Conservation (phyloP, 768 basidiomycete species). For the Xerocomus potaroensis region DNA sequence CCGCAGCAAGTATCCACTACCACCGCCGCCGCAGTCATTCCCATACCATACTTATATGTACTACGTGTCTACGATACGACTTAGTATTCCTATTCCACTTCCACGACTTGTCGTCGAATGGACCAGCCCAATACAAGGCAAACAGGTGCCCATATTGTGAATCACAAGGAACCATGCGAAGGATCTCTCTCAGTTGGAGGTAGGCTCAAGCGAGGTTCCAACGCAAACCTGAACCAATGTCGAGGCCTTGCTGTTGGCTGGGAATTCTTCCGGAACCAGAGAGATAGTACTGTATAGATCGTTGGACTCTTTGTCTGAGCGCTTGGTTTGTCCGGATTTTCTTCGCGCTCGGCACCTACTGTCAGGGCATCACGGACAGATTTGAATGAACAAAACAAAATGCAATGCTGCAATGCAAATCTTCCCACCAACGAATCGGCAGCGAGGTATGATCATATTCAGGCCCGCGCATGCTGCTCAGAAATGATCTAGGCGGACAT, state of each 20-base stretch:
- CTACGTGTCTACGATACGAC: slow-evolving; percentile 79
- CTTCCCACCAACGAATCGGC: too few relatives aligned
- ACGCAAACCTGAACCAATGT: slow-evolving; percentile 52
- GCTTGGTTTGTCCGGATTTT: slow-evolving; percentile 71
- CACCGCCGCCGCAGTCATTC: slow-evolving; percentile 47
- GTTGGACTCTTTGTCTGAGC: too few relatives aligned
- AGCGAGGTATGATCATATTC: too few relatives aligned
- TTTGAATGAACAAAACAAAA: too few relatives aligned
- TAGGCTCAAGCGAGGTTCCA: slow-evolving; percentile 54
- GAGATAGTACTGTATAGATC: too few relatives aligned
- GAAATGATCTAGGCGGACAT: slow-evolving; percentile 61
- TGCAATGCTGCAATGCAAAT: too few relatives aligned
- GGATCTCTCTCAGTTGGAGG: slow-evolving; percentile 43
- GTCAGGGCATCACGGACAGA: too few relatives aligned
- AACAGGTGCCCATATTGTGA: slow-evolving; percentile 75
- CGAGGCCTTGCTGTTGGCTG: slow-evolving; percentile 39
- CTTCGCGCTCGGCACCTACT: too few relatives aligned
- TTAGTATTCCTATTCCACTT: too few relatives aligned
- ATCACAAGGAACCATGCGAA: slow-evolving; percentile 55
- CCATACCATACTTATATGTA: slow-evolving; percentile 93
- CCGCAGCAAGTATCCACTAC: slow-evolving; percentile 14
- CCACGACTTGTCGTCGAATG: slow-evolving; percentile 97
- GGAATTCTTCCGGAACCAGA: slow-evolving; percentile 19
- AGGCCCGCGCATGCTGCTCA: slow-evolving; percentile 83
- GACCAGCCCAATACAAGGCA: slow-evolving; percentile 97